phyloP scores from a whole-genome alignment of 805 yeast species.

The Teunomyces funiuensis region DNA sequence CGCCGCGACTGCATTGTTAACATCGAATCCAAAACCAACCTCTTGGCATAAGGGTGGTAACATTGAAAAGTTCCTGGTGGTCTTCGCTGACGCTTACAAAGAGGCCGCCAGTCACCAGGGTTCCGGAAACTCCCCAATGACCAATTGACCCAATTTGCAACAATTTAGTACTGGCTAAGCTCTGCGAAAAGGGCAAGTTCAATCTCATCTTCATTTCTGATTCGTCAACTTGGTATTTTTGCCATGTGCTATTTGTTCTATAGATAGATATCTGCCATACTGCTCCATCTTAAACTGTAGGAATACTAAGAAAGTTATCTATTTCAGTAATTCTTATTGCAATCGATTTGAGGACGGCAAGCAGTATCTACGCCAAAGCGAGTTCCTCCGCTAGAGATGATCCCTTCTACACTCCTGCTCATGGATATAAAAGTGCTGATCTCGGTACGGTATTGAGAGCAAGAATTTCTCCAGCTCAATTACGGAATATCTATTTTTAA shows the following conservation, averaged over 20 bases:
- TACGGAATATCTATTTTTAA: neutral
- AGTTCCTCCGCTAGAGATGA: neutral
- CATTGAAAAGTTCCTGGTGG: too few species aligned
- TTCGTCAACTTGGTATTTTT: too few species aligned
- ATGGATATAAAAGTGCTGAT: neutral
- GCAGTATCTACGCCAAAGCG: neutral
- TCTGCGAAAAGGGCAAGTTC: slow-evolving; percentile 6
- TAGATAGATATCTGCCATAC: too few species aligned
- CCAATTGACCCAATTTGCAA: slow-evolving; percentile 2
- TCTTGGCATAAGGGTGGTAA: too few species aligned
- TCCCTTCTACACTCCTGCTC: neutral
- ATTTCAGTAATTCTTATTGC: neutral
- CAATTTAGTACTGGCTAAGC: slow-evolving; percentile 6
- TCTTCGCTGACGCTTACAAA: too few species aligned
- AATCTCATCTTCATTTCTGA: slow-evolving; percentile 6
- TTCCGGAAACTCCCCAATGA: slow-evolving; percentile 6
- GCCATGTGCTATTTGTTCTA: too few species aligned
- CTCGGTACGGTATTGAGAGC: neutral
- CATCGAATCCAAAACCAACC: too few species aligned
- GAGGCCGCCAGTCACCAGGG: slow-evolving; percentile 6
- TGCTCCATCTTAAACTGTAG: too few species aligned
- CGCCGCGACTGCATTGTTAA: too few species aligned
- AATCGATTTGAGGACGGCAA: neutral
- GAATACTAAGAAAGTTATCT: too few species aligned
- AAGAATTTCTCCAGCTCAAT: neutral